Conservation (phyloP, 768 basidiomycete species). For the Amyloporia xantha region DNA sequence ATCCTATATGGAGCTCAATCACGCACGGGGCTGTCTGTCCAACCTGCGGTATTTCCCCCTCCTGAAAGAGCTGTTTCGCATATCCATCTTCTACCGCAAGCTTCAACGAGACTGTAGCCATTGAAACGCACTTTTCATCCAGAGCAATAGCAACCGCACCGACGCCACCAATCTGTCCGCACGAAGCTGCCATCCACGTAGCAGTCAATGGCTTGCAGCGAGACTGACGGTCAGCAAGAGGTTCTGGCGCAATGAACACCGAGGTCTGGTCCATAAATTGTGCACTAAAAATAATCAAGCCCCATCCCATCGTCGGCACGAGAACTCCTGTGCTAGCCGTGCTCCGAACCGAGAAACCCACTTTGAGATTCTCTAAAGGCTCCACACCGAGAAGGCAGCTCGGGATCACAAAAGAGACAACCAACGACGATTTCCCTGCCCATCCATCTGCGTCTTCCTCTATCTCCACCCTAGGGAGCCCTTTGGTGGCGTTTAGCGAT, state of each 20-base stretch:
- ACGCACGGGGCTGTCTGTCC: constrained; percentile 26
- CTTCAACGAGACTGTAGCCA: not conserved
- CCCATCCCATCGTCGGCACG: too few relatives aligned
- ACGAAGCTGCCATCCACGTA: too few relatives aligned
- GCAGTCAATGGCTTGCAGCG: too few relatives aligned
- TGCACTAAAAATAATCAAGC: too few relatives aligned
- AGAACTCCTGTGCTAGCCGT: too few relatives aligned
- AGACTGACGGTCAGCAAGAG: too few relatives aligned
- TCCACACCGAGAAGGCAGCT: constrained; percentile 19
- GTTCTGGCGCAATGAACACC: too few relatives aligned
- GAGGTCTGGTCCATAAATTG: too few relatives aligned
- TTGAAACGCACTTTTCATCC: too few relatives aligned
- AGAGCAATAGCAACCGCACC: too few relatives aligned
- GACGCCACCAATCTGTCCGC: too few relatives aligned
- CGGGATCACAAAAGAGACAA: constrained; percentile 22
- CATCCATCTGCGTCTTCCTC: constrained; percentile 11
- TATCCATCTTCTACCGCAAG: not conserved
- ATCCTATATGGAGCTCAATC: constrained; percentile 26
- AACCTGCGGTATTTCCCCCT: not conserved
- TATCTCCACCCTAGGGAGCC: constrained; percentile 8
- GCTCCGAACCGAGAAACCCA: not conserved
- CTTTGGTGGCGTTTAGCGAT: constrained; percentile 7
- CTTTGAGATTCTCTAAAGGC: constrained; percentile 10
- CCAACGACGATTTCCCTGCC: constrained; percentile 11
- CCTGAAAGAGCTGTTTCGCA: not conserved